phyloP scores from a whole-genome alignment of 306 rosid species.

The Aeschynomene evenia region DNA sequence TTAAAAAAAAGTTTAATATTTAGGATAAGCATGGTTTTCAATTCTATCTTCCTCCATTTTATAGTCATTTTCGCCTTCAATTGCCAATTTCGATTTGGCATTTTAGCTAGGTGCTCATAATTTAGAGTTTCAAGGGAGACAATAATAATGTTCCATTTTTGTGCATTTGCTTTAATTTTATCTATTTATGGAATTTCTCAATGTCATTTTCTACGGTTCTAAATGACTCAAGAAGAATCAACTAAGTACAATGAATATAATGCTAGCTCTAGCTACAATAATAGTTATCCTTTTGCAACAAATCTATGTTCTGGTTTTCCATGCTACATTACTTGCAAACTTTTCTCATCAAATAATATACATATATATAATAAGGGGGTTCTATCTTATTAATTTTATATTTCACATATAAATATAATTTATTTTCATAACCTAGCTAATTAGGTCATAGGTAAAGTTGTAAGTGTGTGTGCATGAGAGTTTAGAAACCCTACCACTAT shows the following conservation, averaged over 20 bases:
- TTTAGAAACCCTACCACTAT: background rate
- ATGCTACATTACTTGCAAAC: conserved; percentile 1
- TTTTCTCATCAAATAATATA: background rate
- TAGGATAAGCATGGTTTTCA: background rate
- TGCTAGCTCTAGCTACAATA: too few relatives aligned
- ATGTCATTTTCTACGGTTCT: background rate
- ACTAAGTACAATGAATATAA: background rate
- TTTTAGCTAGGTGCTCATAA: background rate
- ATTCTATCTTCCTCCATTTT: background rate
- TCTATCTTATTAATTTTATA: background rate
- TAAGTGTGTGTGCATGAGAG: background rate
- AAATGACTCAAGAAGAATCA: background rate
- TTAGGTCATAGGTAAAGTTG: background rate
- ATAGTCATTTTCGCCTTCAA: background rate
- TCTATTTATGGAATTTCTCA: background rate
- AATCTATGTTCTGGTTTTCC: conserved; percentile 19
- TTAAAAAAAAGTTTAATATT: background rate
- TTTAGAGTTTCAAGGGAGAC: background rate
- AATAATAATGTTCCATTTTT: background rate
- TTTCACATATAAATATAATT: background rate
- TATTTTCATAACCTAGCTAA: background rate
- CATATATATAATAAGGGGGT: too few relatives aligned
- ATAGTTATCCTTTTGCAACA: background rate
- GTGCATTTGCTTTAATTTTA: background rate
- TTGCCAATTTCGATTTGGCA: background rate